phyloP scores from a whole-genome alignment of 371 early-diverging fungal species.

The Mortierella sp. region DNA sequence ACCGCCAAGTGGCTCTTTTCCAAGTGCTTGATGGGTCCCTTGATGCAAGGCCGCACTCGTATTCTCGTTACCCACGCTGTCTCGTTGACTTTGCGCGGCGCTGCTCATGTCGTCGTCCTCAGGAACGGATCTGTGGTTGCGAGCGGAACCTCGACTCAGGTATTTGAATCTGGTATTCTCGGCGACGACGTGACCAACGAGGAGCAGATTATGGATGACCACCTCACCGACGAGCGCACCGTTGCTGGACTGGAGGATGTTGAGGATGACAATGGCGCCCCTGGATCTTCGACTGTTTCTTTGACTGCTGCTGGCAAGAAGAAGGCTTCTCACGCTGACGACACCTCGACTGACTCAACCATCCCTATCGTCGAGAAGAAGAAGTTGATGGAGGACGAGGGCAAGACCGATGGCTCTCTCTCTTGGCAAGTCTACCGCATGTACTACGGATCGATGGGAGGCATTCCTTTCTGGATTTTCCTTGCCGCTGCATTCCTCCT shows the following conservation, averaged over 20 bases:
- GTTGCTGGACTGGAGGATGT: slow-evolving; percentile 40
- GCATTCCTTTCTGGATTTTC: slow-evolving; percentile 63
- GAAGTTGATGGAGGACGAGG: slow-evolving; percentile 74
- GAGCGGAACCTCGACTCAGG: slow-evolving; percentile 66
- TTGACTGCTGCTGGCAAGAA: slow-evolving; percentile 47
- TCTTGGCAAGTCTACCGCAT: slow-evolving; percentile 68
- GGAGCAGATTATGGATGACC: slow-evolving; percentile 42
- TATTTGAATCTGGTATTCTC: slow-evolving; percentile 62
- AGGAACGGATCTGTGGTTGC: slow-evolving; percentile 74
- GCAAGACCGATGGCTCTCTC: slow-evolving; percentile 74
- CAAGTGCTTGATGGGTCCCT: slow-evolving; percentile 73
- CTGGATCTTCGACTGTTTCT: slow-evolving; percentile 29
- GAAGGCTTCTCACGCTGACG: slow-evolving; percentile 27
- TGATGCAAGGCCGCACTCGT: slow-evolving; percentile 82
- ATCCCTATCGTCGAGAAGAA: slow-evolving; percentile 51
- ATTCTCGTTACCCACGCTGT: slow-evolving; percentile 92
- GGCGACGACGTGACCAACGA: slow-evolving; percentile 63
- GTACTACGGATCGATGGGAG: slow-evolving; percentile 76
- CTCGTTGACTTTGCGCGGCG: slow-evolving; percentile 77
- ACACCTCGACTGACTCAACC: slow-evolving; percentile 46
- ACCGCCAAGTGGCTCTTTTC: slow-evolving; percentile 86
- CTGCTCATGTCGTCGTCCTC: slow-evolving; percentile 80
- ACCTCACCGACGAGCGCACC: slow-evolving; percentile 37
- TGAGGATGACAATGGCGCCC: slow-evolving; percentile 40
- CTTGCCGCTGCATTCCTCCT: slow-evolving; percentile 62